Conservation (phyloP, 192 early-diverging fungal species). For the Podila verticillata region DNA sequence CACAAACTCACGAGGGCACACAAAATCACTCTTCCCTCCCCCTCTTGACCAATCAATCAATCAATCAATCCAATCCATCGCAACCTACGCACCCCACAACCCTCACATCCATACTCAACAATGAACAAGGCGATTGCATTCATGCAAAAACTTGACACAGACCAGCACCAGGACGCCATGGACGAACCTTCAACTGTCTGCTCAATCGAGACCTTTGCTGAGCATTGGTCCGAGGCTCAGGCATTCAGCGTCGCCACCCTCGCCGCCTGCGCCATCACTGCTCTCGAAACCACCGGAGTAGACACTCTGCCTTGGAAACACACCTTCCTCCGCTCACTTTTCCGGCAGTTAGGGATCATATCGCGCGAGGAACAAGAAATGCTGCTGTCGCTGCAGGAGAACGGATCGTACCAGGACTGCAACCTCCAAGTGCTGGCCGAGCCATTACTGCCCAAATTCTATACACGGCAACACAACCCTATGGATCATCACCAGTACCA, state of each 20-base stretch:
- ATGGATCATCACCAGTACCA: not conserved
- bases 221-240: constrained; percentile 48
- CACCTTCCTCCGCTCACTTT: constrained; percentile 34
- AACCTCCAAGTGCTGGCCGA: constrained; percentile 41
- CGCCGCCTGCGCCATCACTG: constrained; percentile 38
- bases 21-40: too few relatives aligned
- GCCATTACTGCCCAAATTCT: constrained; percentile 24
- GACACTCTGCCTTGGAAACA: constrained; percentile 50
- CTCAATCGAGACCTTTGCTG: constrained; percentile 46
- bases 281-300: constrained; percentile 27
- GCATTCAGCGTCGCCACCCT: constrained; percentile 38
- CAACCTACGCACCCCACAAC: too few relatives aligned
- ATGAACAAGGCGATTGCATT: not conserved
- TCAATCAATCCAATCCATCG: too few relatives aligned
- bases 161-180: not conserved
- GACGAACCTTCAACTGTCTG: constrained; percentile 40
- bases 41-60: too few relatives aligned
- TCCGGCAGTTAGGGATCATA: constrained; percentile 33
- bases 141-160: not conserved
- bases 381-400: constrained; percentile 36
- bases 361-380: constrained; percentile 48
- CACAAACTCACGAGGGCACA: too few relatives aligned
- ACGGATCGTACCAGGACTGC: constrained; percentile 44
- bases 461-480: not conserved
- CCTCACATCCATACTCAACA: not conserved